Evolutionary conservation across 2,329 filamentous ascomycete species (phyloP).

Genomic region (Penicillium sp.): DNA sequence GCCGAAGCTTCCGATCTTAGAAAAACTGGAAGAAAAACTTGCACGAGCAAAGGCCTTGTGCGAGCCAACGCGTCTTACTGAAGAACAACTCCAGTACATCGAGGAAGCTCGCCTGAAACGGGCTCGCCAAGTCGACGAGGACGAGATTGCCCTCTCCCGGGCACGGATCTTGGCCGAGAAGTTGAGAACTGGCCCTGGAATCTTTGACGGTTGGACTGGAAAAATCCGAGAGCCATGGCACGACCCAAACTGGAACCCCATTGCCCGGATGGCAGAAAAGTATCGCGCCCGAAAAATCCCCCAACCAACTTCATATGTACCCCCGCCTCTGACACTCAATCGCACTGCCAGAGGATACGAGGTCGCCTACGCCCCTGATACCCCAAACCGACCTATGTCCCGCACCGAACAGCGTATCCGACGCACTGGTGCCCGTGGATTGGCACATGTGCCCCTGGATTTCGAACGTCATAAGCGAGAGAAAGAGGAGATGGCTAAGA

Average conservation of each 20-base stretch:
- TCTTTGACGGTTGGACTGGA: slow-evolving; percentile 28
- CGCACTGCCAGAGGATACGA: slow-evolving; percentile 31
- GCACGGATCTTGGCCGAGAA: slow-evolving; percentile 43
- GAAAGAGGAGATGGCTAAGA: neutral
- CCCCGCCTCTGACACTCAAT: neutral
- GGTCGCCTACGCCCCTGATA: slow-evolving; percentile 41
- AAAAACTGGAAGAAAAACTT: slow-evolving; percentile 20
- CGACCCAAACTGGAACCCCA: slow-evolving; percentile 1
- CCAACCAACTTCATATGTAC: neutral
- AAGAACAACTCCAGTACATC: slow-evolving; percentile 16
- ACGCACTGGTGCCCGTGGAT: slow-evolving; percentile 42
- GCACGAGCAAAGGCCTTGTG: slow-evolving; percentile 26
- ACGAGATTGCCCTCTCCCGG: slow-evolving; percentile 42
- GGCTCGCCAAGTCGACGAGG: slow-evolving; percentile 37
- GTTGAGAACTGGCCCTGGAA: slow-evolving; percentile 36
- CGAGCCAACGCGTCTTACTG: slow-evolving; percentile 22
- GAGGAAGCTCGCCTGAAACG: slow-evolving; percentile 20
- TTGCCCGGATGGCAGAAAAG: slow-evolving; percentile 2
- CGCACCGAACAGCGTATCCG: slow-evolving; percentile 46
- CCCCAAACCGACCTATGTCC: slow-evolving; percentile 40
- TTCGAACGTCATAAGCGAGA: slow-evolving; percentile 23
- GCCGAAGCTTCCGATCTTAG: slow-evolving; percentile 37
- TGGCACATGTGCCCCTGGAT: slow-evolving; percentile 43
- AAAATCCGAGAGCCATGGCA: slow-evolving; percentile 28
- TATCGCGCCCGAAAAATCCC: neutral